Evolutionary conservation across 768 basidiomycete species (phyloP).

Genomic region (Galerina sulciceps): DNA sequence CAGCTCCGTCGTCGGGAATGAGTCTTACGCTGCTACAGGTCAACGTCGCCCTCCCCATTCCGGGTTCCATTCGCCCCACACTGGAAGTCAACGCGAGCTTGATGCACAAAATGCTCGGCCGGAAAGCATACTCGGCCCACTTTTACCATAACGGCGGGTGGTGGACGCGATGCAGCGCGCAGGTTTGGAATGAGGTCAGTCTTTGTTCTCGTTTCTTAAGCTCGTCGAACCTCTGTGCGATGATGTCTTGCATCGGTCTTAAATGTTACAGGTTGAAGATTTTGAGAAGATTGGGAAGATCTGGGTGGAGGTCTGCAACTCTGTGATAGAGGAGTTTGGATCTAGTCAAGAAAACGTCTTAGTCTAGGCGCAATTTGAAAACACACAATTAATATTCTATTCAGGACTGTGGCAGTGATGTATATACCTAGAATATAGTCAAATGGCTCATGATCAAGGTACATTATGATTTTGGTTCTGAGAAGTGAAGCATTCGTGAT

Average conservation of each 20-base stretch:
- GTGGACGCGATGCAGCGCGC: conserved; percentile 53
- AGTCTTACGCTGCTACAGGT: conserved; percentile 28
- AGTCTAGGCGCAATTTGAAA: neutral
- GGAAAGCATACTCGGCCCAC: conserved; percentile 38
- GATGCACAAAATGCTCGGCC: conserved; percentile 24
- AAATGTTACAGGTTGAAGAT: conserved; percentile 37
- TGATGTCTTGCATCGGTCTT: neutral
- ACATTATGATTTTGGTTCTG: neutral
- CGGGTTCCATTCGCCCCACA: conserved; percentile 27
- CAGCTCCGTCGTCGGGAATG: neutral
- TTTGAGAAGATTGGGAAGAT: conserved; percentile 44
- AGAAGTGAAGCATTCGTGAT: neutral
- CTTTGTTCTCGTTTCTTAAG: neutral
- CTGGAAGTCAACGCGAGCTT: conserved; percentile 32
- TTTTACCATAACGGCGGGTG: conserved; percentile 44
- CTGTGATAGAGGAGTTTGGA: conserved; percentile 31
- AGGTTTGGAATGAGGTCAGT: conserved; percentile 51
- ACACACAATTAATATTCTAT: too few species aligned
- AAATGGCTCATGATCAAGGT: too few species aligned
- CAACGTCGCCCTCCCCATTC: conserved; percentile 46
- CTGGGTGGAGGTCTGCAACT: conserved; percentile 38
- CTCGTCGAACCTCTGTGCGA: neutral
- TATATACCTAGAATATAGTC: too few species aligned
- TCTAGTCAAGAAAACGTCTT: neutral
- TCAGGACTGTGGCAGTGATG: too few species aligned